Percentiles rank a stretch among this genome's conserved stretches.
phyloP scores from a whole-genome alignment of 1,139 yeast genomes.

The Geotrichum macrosporum region DNA sequence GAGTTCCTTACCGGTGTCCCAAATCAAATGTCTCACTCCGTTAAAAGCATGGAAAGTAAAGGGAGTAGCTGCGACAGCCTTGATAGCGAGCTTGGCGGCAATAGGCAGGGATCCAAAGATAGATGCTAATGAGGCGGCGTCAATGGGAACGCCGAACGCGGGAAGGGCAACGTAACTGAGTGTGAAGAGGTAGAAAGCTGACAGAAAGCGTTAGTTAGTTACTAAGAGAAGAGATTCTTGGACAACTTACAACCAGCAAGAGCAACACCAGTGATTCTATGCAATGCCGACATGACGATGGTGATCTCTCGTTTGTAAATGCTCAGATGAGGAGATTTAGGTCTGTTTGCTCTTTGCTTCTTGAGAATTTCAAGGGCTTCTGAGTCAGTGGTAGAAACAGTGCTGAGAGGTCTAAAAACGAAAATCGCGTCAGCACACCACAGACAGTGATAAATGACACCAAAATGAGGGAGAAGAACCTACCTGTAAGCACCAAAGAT shows the following conservation, averaged over 20 bases:
- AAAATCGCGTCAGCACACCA: no score
- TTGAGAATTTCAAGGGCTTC: constrained; percentile 67
- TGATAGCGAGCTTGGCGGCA: constrained; percentile 55
- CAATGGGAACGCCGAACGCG: constrained; percentile 54
- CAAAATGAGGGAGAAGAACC: constrained; percentile 2
- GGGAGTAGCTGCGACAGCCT: constrained; percentile 72
- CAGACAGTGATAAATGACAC: no score
- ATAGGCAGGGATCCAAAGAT: constrained; percentile 52
- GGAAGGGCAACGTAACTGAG: constrained; percentile 70
- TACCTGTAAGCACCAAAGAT: constrained; percentile 21
- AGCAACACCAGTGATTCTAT: constrained; percentile 84
- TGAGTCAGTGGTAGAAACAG: constrained; percentile 57
- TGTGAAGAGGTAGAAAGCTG: constrained; percentile 65
- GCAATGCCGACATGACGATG: constrained; percentile 70
- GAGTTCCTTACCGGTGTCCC: constrained; percentile 84
- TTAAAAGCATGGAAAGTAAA: constrained; percentile 81
- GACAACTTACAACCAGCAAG: constrained; percentile 48
- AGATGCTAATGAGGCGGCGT: constrained; percentile 55
- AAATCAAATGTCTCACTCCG: constrained; percentile 86
- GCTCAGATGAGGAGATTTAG: constrained; percentile 82
- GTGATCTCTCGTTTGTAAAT: constrained; percentile 91
- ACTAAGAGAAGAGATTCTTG: not conserved
- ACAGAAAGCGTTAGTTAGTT: not conserved
- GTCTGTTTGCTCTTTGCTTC: constrained; percentile 83
- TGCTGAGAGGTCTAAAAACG: constrained; percentile 44